Conservation (phyloP, 306 rosid species). For the Gastrolobium bilobum region DNA sequence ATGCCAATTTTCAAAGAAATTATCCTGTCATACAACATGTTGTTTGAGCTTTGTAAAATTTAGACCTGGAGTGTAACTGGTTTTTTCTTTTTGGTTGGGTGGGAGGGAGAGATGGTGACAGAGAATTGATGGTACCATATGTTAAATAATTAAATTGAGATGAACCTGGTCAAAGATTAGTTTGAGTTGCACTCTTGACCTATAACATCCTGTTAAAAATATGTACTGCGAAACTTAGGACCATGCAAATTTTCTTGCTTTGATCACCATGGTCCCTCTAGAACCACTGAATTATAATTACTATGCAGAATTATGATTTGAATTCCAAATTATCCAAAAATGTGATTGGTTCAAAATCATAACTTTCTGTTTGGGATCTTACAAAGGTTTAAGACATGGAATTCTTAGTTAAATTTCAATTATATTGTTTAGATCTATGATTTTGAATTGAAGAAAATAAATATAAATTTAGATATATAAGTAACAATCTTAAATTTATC, state of each 20-base stretch:
- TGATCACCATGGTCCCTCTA: neutral
- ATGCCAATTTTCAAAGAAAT: constrained; percentile 1
- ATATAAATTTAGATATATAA: too few species aligned
- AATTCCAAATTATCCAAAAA: neutral
- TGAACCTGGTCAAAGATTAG: neutral
- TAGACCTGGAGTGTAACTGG: too few species aligned
- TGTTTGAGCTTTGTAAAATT: constrained; percentile 8
- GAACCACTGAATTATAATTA: neutral
- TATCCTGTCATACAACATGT: neutral
- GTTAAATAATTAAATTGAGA: constrained; percentile 5
- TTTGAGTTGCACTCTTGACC: constrained; percentile 2
- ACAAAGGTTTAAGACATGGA: neutral
- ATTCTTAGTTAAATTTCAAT: neutral
- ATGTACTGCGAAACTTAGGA: neutral
- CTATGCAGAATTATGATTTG: neutral
- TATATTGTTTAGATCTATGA: neutral
- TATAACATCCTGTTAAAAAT: neutral
- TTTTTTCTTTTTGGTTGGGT: too few species aligned
- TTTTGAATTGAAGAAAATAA: neutral
- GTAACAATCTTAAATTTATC: neutral
- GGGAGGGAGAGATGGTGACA: too few species aligned
- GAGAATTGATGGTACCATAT: neutral
- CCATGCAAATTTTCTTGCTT: neutral
- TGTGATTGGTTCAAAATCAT: neutral
- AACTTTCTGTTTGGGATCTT: neutral